These are phyloP conservation scores for Plasmopara muralis DNA, from an alignment of 352 stramenopile species.

Conservation along the genomic window DNA sequence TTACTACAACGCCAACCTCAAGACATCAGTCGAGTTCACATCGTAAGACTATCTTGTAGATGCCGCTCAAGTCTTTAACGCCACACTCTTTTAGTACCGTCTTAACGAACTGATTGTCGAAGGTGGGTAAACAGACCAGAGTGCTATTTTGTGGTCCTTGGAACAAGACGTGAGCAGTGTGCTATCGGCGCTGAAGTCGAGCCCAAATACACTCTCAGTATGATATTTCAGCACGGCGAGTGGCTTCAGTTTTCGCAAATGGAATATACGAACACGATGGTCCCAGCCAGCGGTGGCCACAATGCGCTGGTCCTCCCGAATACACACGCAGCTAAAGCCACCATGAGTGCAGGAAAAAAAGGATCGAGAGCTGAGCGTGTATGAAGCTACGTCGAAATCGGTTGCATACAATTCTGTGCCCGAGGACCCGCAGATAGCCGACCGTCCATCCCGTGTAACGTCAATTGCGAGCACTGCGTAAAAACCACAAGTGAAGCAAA, in stretches of 20 bases:
- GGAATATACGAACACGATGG: slow-evolving; percentile 66
- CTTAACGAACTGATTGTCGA: background rate
- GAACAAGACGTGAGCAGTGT: slow-evolving; percentile 57
- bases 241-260: slow-evolving; percentile 62
- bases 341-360: slow-evolving; percentile 59
- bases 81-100: too few species aligned
- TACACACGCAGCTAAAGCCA: slow-evolving; percentile 59
- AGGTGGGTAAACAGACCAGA: slow-evolving; percentile 74
- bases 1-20: slow-evolving; percentile 86
- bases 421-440: slow-evolving; percentile 56
- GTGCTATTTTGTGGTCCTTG: slow-evolving; percentile 72
- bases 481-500: slow-evolving; percentile 2
- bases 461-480: slow-evolving; percentile 64
- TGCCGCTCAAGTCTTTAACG: too few species aligned
- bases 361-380: slow-evolving; percentile 28
- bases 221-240: slow-evolving; percentile 80
- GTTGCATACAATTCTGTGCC: slow-evolving; percentile 43
- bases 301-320: slow-evolving; percentile 66
- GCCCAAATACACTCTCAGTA: slow-evolving; percentile 59
- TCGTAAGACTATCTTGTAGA: slow-evolving; percentile 14
- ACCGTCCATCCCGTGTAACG: slow-evolving; percentile 40
- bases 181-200: slow-evolving; percentile 64
- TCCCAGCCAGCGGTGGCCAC: slow-evolving; percentile 78
- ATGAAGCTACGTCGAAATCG: slow-evolving; percentile 36
- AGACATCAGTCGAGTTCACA: slow-evolving; percentile 82